A percentile compares a stretch with the other conserved stretches of the same genome.
These are phyloP conservation scores for Ziziphus jujuba DNA, from an alignment of 306 rosid species.

Conservation along the genomic window DNA sequence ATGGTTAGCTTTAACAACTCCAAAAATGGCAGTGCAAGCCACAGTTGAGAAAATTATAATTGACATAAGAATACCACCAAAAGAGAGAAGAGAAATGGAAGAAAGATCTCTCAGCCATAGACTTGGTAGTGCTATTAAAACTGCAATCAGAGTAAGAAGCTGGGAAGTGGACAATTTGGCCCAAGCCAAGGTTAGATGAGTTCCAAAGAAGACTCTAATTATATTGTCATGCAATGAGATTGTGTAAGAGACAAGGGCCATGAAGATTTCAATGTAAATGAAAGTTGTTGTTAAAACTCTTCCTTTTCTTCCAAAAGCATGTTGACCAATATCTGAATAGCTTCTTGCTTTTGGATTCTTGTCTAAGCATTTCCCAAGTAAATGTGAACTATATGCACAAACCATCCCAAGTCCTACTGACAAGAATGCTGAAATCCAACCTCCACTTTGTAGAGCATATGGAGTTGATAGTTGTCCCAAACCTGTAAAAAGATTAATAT, in stretches of 20 bases:
- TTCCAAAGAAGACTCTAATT: slow-evolving; percentile 37
- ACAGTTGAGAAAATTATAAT: slow-evolving; percentile 49
- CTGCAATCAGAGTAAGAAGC: slow-evolving; percentile 45
- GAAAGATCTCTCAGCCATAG: slow-evolving; percentile 69
- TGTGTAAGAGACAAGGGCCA: slow-evolving; percentile 81
- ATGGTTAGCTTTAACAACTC: slow-evolving; percentile 41
- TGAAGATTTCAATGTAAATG: slow-evolving; percentile 62
- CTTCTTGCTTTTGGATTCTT: slow-evolving; percentile 52
- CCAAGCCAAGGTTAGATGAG: slow-evolving; percentile 30
- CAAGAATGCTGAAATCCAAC: slow-evolving; percentile 52
- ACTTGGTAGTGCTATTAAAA: slow-evolving; percentile 57
- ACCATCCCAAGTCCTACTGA: slow-evolving; percentile 54
- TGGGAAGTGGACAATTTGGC: slow-evolving; percentile 44
- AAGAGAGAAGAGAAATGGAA: slow-evolving; percentile 63
- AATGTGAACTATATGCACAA: slow-evolving; percentile 45
- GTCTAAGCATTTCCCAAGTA: slow-evolving; percentile 66
- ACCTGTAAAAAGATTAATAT: slow-evolving; percentile 46
- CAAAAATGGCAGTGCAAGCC: slow-evolving; percentile 48
- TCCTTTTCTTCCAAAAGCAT: slow-evolving; percentile 71
- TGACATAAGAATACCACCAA: slow-evolving; percentile 65
- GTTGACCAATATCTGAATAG: slow-evolving; percentile 57
- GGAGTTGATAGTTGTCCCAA: slow-evolving; percentile 77
- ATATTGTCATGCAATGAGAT: slow-evolving; percentile 77
- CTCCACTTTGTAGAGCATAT: slow-evolving; percentile 66
- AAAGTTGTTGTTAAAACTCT: slow-evolving; percentile 43